phyloP scores from a whole-genome alignment of 2,329 filamentous ascomycete genomes.

The Aureobasidium sp. region DNA sequence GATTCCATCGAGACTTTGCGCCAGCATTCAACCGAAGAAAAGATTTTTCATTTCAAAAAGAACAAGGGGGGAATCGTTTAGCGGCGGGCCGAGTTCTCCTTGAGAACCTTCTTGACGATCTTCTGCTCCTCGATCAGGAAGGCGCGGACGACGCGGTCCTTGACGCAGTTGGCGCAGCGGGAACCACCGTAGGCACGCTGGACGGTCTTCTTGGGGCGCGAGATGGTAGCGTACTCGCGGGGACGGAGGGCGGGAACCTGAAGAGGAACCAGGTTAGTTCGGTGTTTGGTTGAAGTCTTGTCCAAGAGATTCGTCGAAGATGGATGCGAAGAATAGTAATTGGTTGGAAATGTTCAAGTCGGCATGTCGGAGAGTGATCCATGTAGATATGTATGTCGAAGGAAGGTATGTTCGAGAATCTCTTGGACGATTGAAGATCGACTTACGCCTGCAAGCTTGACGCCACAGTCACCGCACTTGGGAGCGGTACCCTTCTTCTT shows the following conservation, averaged over 20 bases:
- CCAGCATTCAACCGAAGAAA: constrained; percentile 16
- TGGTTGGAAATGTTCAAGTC: not conserved
- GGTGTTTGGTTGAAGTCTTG: not conserved
- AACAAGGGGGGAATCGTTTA: constrained; percentile 15
- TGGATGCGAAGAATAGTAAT: not conserved
- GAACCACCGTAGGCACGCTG: constrained; percentile 97
- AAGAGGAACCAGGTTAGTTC: constrained; percentile 16
- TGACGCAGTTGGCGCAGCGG: constrained; percentile 97
- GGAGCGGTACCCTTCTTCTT: constrained; percentile 98
- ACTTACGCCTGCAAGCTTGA: constrained; percentile 97
- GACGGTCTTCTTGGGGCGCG: constrained; percentile 98
- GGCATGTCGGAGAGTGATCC: not conserved
- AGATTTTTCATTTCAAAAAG: constrained; percentile 16
- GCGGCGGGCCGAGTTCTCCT: constrained; percentile 57
- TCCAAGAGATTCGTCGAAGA: constrained; percentile 14
- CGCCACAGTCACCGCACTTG: constrained; percentile 98
- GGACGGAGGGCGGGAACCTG: constrained; percentile 94
- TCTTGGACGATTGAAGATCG: constrained; percentile 10
- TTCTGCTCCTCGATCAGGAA: constrained; percentile 99
- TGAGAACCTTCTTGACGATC: constrained; percentile 99
- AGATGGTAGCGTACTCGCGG: constrained; percentile 94
- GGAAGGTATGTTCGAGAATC: constrained; percentile 1
- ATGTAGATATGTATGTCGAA: not conserved
- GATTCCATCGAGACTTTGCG: constrained; percentile 11
- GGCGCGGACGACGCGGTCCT: constrained; percentile 93